A percentile compares a stretch with the other conserved stretches of the same genome.
Conservation (phyloP, 2,329 filamentous ascomycete species). For the Beauveria varroae region DNA sequence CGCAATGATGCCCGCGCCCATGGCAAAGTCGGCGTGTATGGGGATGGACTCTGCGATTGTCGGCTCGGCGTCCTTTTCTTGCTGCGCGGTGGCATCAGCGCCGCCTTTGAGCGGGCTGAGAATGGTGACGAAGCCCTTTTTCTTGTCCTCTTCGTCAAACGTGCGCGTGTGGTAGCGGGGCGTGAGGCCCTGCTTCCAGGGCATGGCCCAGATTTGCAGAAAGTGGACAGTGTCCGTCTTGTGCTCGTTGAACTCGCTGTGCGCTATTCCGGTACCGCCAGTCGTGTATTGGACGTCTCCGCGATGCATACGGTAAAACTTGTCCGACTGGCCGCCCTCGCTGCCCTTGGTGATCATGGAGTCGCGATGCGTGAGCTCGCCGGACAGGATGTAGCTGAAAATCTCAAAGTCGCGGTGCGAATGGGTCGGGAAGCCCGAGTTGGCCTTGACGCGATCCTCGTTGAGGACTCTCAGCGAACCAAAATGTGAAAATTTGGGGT, state of each 20-base stretch:
- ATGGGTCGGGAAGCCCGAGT: conserved; percentile 76
- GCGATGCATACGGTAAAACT: conserved; percentile 63
- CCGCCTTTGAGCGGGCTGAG: conserved; percentile 68
- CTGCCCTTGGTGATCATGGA: conserved; percentile 68
- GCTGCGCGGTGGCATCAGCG: conserved; percentile 48
- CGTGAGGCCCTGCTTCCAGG: conserved; percentile 63
- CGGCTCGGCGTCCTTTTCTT: conserved; percentile 59
- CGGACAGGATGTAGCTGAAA: conserved; percentile 78
- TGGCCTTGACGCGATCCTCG: conserved; percentile 72
- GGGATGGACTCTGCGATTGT: conserved; percentile 62
- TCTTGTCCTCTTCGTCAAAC: conserved; percentile 67
- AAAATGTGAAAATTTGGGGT: conserved; percentile 60
- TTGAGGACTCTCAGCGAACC: conserved; percentile 79
- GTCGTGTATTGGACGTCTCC: conserved; percentile 88
- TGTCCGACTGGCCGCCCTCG: conserved; percentile 51
- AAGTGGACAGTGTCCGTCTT: conserved; percentile 67
- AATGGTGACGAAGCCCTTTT: conserved; percentile 62
- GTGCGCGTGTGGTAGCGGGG: conserved; percentile 70
- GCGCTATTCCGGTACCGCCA: conserved; percentile 72
- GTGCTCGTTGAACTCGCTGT: conserved; percentile 78
- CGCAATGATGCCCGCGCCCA: conserved; percentile 68
- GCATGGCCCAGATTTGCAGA: conserved; percentile 81
- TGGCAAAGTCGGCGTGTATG: conserved; percentile 76
- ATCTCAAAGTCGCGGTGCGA: conserved; percentile 83
- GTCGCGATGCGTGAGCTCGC: conserved; percentile 82